Evolutionary conservation across 1,139 yeast species (phyloP).

Genomic region (Geotrichum reessii): DNA sequence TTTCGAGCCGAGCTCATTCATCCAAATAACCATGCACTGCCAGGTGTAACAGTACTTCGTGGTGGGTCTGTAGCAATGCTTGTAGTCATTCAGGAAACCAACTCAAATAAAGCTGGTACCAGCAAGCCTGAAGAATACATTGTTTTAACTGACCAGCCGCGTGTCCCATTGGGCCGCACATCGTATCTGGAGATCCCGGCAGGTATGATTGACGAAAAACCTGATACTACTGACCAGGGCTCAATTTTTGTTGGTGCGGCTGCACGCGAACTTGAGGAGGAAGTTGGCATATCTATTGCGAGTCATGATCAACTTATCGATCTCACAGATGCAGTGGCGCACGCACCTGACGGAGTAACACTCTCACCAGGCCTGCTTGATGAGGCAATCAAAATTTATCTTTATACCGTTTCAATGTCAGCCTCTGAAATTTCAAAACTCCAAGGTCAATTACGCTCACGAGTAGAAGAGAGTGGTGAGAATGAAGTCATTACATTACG

Average conservation of each 20-base stretch:
- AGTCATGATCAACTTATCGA: slow-evolving; percentile 25
- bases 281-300: slow-evolving; percentile 24
- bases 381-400: slow-evolving; percentile 23
- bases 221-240: slow-evolving; percentile 17
- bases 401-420: slow-evolving; percentile 19
- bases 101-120: not conserved
- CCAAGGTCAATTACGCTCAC: slow-evolving; percentile 21
- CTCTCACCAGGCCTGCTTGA: slow-evolving; percentile 26
- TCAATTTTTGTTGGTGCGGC: slow-evolving; percentile 25
- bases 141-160: slow-evolving; percentile 26
- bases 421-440: slow-evolving; percentile 20
- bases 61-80: slow-evolving; percentile 28
- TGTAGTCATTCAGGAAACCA: slow-evolving; percentile 20
- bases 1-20: slow-evolving; percentile 24
- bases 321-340: slow-evolving; percentile 2
- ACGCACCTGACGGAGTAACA: slow-evolving; percentile 12
- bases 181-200: slow-evolving; percentile 27
- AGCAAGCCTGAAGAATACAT: slow-evolving; percentile 9
- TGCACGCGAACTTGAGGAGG: slow-evolving; percentile 28
- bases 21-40: slow-evolving; percentile 24
- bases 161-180: slow-evolving; percentile 26
- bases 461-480: slow-evolving; percentile 19
- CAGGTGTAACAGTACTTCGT: slow-evolving; percentile 27
- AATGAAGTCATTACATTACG: slow-evolving; percentile 23
- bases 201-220: slow-evolving; percentile 26